phyloP scores from a whole-genome alignment of 2,329 filamentous ascomycete genomes.

The Hymenoscyphus fructigenus region DNA sequence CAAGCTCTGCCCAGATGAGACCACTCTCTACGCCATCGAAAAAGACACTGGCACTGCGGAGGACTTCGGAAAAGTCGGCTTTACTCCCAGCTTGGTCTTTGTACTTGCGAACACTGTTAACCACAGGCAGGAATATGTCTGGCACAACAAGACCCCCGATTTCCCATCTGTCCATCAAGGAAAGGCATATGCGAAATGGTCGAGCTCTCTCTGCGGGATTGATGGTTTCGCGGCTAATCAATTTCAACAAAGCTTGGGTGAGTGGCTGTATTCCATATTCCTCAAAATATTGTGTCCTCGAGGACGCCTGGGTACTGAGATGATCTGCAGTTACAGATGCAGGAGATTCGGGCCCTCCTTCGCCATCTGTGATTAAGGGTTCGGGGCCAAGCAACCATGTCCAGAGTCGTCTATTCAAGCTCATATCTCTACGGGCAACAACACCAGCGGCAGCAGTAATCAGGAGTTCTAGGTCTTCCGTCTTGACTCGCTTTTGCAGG shows the following conservation, averaged over 20 bases:
- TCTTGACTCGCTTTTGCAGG: conserved; percentile 71
- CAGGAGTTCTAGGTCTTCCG: conserved; percentile 76
- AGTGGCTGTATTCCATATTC: conserved; percentile 74
- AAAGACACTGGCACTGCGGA: conserved; percentile 91
- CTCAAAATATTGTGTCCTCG: conserved; percentile 79
- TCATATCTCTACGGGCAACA: conserved; percentile 91
- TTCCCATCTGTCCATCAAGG: conserved; percentile 97
- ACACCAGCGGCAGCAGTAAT: conserved; percentile 83
- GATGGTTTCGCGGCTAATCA: conserved; percentile 60
- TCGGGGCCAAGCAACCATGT: conserved; percentile 90
- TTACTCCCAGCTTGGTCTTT: conserved; percentile 64
- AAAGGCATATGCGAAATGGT: conserved; percentile 88
- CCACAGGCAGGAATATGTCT: conserved; percentile 81
- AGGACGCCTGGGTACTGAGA: conserved; percentile 38
- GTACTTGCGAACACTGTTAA: conserved; percentile 77
- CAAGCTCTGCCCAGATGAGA: conserved; percentile 83
- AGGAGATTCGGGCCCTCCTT: conserved; percentile 48
- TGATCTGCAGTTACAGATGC: conserved; percentile 30
- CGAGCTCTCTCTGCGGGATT: conserved; percentile 69
- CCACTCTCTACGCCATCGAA: conserved; percentile 97
- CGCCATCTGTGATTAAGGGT: conserved; percentile 47
- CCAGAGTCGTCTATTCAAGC: conserved; percentile 91
- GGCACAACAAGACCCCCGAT: conserved; percentile 88
- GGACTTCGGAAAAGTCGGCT: conserved; percentile 76
- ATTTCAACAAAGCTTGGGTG: conserved; percentile 69